Conservation (phyloP, 495 filamentous ascomycete species). For the Daldinia caldariorum region DNA sequence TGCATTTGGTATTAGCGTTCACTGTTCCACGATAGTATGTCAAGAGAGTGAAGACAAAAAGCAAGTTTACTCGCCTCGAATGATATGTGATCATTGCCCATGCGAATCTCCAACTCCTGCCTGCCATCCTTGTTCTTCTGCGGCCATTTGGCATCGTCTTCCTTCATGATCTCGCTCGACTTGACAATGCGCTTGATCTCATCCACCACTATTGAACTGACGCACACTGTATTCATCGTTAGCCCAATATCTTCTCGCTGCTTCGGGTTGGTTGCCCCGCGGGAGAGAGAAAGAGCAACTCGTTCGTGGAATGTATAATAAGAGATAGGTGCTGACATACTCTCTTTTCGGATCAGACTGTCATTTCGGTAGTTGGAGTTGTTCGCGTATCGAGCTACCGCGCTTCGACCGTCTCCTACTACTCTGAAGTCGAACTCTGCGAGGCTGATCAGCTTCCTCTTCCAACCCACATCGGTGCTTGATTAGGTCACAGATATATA, state of each 20-base stretch:
- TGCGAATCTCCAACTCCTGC: conserved; percentile 93
- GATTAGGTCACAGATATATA: not conserved
- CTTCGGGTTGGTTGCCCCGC: not conserved
- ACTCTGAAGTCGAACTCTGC: conserved; percentile 97
- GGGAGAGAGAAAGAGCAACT: not conserved
- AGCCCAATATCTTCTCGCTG: not conserved
- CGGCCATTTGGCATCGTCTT: conserved; percentile 99
- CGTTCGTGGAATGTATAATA: not conserved
- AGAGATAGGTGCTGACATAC: conserved; percentile 61
- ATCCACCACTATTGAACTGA: conserved; percentile 88
- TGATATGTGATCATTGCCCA: conserved; percentile 96
- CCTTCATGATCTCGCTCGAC: conserved; percentile 98
- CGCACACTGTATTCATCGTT: conserved; percentile 75
- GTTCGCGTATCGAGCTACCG: conserved; percentile 96
- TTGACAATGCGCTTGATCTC: conserved; percentile 98
- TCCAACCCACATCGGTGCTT: too few species aligned
- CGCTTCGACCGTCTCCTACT: conserved; percentile 92
- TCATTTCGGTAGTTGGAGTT: conserved; percentile 99
- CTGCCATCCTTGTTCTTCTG: conserved; percentile 99
- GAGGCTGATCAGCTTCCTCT: conserved; percentile 41
- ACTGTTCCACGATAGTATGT: not conserved
- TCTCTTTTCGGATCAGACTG: conserved; percentile 98
- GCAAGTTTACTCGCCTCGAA: conserved; percentile 78
- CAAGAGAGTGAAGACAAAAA: not conserved
- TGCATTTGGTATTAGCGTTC: conserved; percentile 51